These are phyloP conservation scores for Microcos paniculata DNA, from an alignment of 345 rosid genomes.

Conservation along the genomic window DNA sequence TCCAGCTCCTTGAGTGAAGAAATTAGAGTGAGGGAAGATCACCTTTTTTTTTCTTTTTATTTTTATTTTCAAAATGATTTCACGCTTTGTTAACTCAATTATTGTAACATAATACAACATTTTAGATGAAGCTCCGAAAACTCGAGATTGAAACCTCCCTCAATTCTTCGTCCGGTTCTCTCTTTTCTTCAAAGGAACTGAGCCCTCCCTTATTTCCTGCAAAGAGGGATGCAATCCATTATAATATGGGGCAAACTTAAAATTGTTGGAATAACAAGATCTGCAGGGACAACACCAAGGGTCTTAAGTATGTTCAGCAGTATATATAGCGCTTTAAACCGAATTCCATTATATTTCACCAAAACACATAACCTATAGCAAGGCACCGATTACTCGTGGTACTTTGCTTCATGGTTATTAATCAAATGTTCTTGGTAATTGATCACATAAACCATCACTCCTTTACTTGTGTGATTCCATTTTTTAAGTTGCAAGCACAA, in stretches of 20 bases:
- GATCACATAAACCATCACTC: background rate
- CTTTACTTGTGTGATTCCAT: background rate
- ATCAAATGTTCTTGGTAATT: background rate
- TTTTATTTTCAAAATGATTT: background rate
- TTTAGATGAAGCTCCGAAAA: background rate
- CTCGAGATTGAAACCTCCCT: background rate
- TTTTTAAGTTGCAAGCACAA: background rate
- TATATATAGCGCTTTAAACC: background rate
- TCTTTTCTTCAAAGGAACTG: background rate
- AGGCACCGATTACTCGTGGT: too few species aligned
- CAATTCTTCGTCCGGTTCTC: background rate
- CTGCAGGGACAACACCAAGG: background rate
- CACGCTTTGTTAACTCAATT: background rate
- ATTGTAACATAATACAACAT: background rate
- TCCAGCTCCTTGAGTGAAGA: background rate
- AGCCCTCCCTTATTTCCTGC: conserved; percentile 16
- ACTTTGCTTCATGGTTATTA: background rate
- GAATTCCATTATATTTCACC: background rate
- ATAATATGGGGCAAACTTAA: background rate
- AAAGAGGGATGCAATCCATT: background rate
- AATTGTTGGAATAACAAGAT: background rate
- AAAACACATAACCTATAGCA: background rate
- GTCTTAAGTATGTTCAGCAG: background rate
- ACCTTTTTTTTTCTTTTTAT: background rate
- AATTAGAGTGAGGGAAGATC: background rate